Evolutionary conservation across 2,329 filamentous ascomycete species (phyloP).

Genomic region (Cladophialophora chaetospira): DNA sequence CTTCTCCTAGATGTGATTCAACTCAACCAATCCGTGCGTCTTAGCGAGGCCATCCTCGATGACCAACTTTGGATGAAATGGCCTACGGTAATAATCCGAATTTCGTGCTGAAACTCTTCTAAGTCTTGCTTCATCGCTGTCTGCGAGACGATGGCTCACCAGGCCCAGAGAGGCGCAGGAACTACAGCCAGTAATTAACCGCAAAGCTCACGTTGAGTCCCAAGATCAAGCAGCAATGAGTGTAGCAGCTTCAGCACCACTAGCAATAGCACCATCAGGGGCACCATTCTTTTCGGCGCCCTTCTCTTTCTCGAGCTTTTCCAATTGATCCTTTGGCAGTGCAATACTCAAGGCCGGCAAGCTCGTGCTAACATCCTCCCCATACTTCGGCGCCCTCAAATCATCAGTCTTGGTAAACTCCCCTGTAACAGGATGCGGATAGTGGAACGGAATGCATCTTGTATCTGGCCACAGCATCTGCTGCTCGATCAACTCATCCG

Average conservation of each 20-base stretch:
- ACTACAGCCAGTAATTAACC: too few relatives aligned
- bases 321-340: constrained; percentile 23
- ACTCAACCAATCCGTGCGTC: too few relatives aligned
- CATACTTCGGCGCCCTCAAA: constrained; percentile 24
- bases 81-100: too few relatives aligned
- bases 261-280: constrained; percentile 4
- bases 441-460: constrained; percentile 42
- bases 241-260: neutral
- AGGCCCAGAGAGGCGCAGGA: too few relatives aligned
- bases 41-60: too few relatives aligned
- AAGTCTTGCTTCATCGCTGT: too few relatives aligned
- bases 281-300: neutral
- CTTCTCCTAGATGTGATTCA: too few relatives aligned
- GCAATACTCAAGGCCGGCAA: constrained; percentile 24
- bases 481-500: constrained; percentile 57
- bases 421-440: constrained; percentile 25
- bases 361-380: constrained; percentile 22
- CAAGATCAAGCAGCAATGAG: too few relatives aligned
- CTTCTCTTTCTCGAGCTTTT: constrained; percentile 15
- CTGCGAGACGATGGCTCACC: too few relatives aligned
- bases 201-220: too few relatives aligned
- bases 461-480: constrained; percentile 61
- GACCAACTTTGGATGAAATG: too few relatives aligned
- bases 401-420: constrained; percentile 22
- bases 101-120: too few relatives aligned